Evolutionary conservation across 768 basidiomycete species (phyloP), one percentile per base, ranked within the genome.

Genomic region (Agrocybe pediades): DNA sequence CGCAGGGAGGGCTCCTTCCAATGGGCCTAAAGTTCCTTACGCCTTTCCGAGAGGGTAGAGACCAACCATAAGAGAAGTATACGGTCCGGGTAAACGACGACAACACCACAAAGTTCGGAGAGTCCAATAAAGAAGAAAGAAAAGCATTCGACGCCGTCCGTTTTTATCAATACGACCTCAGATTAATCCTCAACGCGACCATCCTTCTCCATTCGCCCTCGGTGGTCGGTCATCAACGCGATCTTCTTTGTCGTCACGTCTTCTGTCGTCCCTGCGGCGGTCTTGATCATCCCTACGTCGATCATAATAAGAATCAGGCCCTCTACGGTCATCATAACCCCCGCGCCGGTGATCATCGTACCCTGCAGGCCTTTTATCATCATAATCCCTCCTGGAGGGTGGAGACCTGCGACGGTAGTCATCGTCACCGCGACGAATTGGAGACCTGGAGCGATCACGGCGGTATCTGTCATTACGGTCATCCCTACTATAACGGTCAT

Each of bases 331-430:
- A 85, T 89, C 87, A 84, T 85, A 84, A 66, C 83, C 85, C 66
- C 87, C 88, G 74, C 90, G 86, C 72, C 90, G 86, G 73, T 84
- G 79, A 83, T 90, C 87, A 84, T 92, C 90, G 85, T 91, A 90
- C 85, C 88, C 89, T 86, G 88, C 87, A 85, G 88, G 83, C 81
- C 87, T 87, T 82, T 80, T 85, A 74, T 91, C 88, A 78, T 91
- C 88, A 74, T 76, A 76, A 65, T 91, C 88, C 81, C 90, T 88
- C 81, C 78, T 81, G 55, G 84, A 80, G 62, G 88, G 86, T 68
- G 90, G 86, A 76, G 88, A 90, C 82, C 89, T 87, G 78, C 86
- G 87, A 79, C 88, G 86, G 73, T 88, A 88, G 63, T 89, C 90
- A 54, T 81, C 72, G 57, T 85, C 85, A 55, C 83, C 77, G 57